Evolutionary conservation across 371 early-diverging fungal species (phyloP), one percentile per base, ranked within the genome.

Genomic region (Apophysomyces ossiformis): DNA sequence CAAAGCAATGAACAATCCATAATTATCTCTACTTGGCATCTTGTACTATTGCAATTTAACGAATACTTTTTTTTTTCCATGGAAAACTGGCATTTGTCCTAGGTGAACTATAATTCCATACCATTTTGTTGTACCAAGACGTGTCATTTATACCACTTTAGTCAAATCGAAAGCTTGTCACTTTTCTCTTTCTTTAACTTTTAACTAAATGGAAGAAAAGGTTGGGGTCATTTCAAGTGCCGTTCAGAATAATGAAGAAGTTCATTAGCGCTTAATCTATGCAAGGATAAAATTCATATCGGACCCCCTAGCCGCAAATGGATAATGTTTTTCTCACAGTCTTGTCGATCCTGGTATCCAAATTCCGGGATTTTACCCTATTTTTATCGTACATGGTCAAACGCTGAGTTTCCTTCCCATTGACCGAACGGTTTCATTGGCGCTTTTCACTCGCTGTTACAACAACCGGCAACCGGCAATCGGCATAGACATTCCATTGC

Each of bases 331-430:
- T 50, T 26, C 54, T 50, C 54, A 50, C 54, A 50, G 21, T 50
- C 21, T 18, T 50, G 54, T 50, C 54, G 54, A 50, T 50, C 54
- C 54, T 50, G 54, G 5, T 50, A 50, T 50, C 54, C 54, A 50
- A 50, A 50, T 50, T 50, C 54, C 21, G n/a, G 54, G 54, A 50
- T 18, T 50, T 7, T 8, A 26, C 9, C 21, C 32, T 50, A 50
- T 50, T 50, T 50, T 50, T 50, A 21, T 50, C 54, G 8, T 50
- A 18, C 9, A 18, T 50, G 54, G 54, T 50, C 16, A 26, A 26
- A 50, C 54, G 21, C 9, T 50, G 41, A 41, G 41, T 11, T 41
- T 41, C 8, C 13, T 41, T 11, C 13, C 41, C 41, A 41, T 41
- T 41, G 11, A 41, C 54, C 2, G 21, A 50, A 21, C 54, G 2